A percentile compares a stretch with the other conserved stretches of the same genome.
Evolutionary conservation across 257 asterid species (phyloP).

Genomic region (Nicotiana paniculata): DNA sequence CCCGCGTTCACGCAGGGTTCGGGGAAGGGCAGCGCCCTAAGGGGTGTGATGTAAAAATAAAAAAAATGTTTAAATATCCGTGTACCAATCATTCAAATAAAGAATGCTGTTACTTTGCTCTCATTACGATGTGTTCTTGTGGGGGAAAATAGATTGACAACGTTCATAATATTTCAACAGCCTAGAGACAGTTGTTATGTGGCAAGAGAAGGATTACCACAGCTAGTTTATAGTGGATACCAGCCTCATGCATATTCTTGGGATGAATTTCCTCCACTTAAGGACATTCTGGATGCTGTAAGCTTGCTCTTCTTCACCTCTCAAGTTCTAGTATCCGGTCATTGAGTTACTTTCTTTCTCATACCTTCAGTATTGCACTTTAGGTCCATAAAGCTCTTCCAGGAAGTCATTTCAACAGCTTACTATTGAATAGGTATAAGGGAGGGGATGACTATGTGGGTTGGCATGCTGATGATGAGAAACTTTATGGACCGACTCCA

Average conservation of each 20-base stretch:
- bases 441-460: conserved; percentile 90
- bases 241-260: conserved; percentile 77
- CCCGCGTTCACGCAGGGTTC: no score
- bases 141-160: background rate
- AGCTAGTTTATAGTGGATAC: conserved; percentile 75
- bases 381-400: conserved; percentile 78
- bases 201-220: conserved; percentile 63
- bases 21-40: no score
- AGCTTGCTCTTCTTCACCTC: conserved; percentile 7
- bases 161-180: conserved; percentile 23
- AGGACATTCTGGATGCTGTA: conserved; percentile 63
- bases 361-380: conserved; percentile 10
- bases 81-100: no score
- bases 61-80: no score
- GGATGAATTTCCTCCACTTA: conserved; percentile 84
- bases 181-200: conserved; percentile 85
- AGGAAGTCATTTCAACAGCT: conserved; percentile 84
- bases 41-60: no score
- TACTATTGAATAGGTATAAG: conserved; percentile 69
- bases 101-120: background rate
- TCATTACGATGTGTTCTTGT: background rate
- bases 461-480: conserved; percentile 99
- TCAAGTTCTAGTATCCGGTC: background rate
- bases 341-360: conserved; percentile 3
- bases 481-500: conserved; percentile 83